phyloP scores from a whole-genome alignment of 306 rosid species.

The Vicia villosa region DNA sequence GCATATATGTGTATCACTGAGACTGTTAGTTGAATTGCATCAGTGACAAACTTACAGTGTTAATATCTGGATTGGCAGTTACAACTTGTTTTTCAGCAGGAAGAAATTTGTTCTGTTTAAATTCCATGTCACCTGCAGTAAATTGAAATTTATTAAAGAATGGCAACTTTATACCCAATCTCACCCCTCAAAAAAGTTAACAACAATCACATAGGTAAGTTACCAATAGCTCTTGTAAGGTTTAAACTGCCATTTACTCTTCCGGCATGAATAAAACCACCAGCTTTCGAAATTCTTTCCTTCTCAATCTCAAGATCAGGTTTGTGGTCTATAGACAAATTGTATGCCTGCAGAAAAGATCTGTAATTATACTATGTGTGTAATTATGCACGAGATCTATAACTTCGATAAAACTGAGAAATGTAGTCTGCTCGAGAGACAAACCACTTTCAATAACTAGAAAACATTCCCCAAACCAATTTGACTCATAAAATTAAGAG shows the following conservation, averaged over 20 bases:
- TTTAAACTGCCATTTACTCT: constrained; percentile 96
- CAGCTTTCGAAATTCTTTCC: constrained; percentile 91
- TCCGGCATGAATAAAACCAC: constrained; percentile 96
- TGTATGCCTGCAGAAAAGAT: constrained; percentile 76
- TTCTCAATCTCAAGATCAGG: constrained; percentile 91
- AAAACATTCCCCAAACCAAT: background rate
- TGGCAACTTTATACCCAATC: constrained; percentile 30
- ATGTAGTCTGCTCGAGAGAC: constrained; percentile 17
- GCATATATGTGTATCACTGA: constrained; percentile 7
- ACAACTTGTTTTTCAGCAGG: constrained; percentile 81
- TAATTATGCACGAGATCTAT: constrained; percentile 4
- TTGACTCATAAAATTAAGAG: background rate
- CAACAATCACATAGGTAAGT: constrained; percentile 24
- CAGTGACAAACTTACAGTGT: constrained; percentile 64
- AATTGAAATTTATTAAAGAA: constrained; percentile 37
- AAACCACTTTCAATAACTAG: constrained; percentile 19
- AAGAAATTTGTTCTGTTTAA: constrained; percentile 86
- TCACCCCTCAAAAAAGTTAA: constrained; percentile 19
- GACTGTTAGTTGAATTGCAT: constrained; percentile 24
- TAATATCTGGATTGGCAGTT: constrained; percentile 91
- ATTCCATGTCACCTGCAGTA: constrained; percentile 92
- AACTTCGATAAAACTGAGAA: constrained; percentile 11
- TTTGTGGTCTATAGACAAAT: constrained; percentile 93
- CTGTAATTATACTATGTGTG: constrained; percentile 51
- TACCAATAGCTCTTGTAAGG: constrained; percentile 98